Evolutionary conservation across 805 yeast genomes (phyloP), one percentile per base, ranked within the genome.

Genomic region (Metschnikowia lunata): DNA sequence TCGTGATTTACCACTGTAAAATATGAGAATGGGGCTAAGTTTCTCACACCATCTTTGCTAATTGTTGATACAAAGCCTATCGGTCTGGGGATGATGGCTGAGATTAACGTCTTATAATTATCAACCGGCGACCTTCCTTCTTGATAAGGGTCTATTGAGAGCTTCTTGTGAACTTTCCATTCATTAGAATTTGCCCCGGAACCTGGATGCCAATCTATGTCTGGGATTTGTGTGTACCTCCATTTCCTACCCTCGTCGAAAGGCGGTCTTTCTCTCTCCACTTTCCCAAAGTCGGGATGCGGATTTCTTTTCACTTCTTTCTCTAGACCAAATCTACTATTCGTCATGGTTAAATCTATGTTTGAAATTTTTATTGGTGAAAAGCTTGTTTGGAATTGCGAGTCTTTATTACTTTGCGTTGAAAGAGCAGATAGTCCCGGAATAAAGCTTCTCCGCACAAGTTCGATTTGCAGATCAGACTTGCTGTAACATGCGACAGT

Each of bases 21-120:
- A 58, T 67, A 82, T 10, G 83, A 78, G 54, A 76, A 81, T n/a
- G 86, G 86, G 1, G 86, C 77, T 33, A 81, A 58, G 54, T 81
- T 81, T 28, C 52, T 51, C 1, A 51, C 53, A 1, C 84, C 83
- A 9, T 67, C 64, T 7, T 50, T 47, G 26, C 67, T 58, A 1
- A 75, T 54, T 0, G 83, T 71, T 6, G 84, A 74, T 3, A 81
- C 60, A 45, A 81, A 74, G 5, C 79, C 86, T 52, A 81, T 70
- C 7, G 85, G 85, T 45, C 87, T 67, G 2, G 87, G 87, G 1
- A 71, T 66, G 13, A 82, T 54, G 1, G 77, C 82, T 10, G 79
- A 65, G n/a, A 69, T 69, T 27, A 82, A 61, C 28, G 76, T 59
- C 47, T 66, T 70, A 61, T 81, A 82, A 60, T 79, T 79, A 38